Evolutionary conservation across 257 asterid genomes (phyloP).

Genomic region (Ophiorrhiza pumila): DNA sequence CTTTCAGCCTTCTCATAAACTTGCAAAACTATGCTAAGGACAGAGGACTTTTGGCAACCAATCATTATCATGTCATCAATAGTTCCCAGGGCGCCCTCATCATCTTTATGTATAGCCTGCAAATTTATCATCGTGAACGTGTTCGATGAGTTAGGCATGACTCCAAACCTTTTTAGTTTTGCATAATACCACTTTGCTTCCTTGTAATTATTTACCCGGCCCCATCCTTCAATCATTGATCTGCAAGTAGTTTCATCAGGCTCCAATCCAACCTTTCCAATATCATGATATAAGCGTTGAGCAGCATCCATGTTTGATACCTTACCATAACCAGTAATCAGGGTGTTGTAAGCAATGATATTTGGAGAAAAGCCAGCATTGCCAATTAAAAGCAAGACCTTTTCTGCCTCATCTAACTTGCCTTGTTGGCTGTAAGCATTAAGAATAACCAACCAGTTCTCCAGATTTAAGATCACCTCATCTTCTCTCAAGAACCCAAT

Average conservation of each 20-base stretch:
- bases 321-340: slow-evolving; percentile 90
- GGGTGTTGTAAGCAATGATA: slow-evolving; percentile 74
- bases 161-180: slow-evolving; percentile 61
- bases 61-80: slow-evolving; percentile 63
- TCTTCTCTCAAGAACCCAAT: slow-evolving; percentile 64
- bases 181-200: slow-evolving; percentile 42
- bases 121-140: slow-evolving; percentile 74
- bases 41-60: slow-evolving; percentile 66
- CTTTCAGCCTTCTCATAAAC: slow-evolving; percentile 68
- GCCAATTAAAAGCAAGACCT: slow-evolving; percentile 49
- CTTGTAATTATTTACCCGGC: slow-evolving; percentile 54
- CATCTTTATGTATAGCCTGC: slow-evolving; percentile 69
- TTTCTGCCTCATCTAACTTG: slow-evolving; percentile 58
- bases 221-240: slow-evolving; percentile 94
- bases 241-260: slow-evolving; percentile 90
- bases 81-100: slow-evolving; percentile 45
- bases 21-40: slow-evolving; percentile 69
- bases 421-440: slow-evolving; percentile 92
- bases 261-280: slow-evolving; percentile 46
- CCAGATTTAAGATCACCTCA: slow-evolving; percentile 52
- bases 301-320: slow-evolving; percentile 56
- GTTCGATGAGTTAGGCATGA: slow-evolving; percentile 69
- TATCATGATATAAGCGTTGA: slow-evolving; percentile 46
- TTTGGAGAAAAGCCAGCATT: slow-evolving; percentile 63
- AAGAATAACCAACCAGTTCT: slow-evolving; percentile 85